A percentile compares a stretch with the other conserved stretches of the same genome.
Conservation (phyloP, 345 rosid species). For the Euphorbia lathyris region DNA sequence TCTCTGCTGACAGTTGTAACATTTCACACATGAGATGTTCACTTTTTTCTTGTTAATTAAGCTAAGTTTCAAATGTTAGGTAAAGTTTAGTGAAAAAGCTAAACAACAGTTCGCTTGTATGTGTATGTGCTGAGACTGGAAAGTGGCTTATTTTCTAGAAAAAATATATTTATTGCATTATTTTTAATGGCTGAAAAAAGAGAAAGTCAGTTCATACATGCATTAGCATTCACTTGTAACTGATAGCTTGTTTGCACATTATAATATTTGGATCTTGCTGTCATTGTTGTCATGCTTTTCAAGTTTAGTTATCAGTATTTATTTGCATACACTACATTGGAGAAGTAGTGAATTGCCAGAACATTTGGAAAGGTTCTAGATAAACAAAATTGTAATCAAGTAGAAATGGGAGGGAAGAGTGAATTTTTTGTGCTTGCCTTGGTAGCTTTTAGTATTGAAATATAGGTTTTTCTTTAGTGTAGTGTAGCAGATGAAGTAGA, state of each 20-base stretch:
- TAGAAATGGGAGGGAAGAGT: neutral
- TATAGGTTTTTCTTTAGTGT: neutral
- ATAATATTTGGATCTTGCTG: neutral
- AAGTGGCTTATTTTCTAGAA: neutral
- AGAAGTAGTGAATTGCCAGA: neutral
- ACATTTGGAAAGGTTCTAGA: neutral
- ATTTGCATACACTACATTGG: neutral
- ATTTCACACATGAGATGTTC: too few species aligned
- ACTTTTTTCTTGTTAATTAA: too few species aligned
- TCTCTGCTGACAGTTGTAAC: too few species aligned
- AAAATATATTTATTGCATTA: neutral
- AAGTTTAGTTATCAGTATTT: neutral
- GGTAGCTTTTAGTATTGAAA: neutral
- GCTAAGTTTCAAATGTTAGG: too few species aligned
- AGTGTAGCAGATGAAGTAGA: neutral
- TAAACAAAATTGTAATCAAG: neutral
- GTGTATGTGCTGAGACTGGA: neutral
- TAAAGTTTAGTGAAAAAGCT: too few species aligned
- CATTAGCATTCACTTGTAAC: neutral
- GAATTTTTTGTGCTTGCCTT: neutral
- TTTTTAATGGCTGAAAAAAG: neutral
- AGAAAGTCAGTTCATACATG: neutral
- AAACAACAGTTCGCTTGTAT: neutral
- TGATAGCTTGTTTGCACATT: neutral
- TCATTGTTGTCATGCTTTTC: neutral